phyloP scores from a whole-genome alignment of 2,329 filamentous ascomycete genomes.

The Lachnellula cervina region DNA sequence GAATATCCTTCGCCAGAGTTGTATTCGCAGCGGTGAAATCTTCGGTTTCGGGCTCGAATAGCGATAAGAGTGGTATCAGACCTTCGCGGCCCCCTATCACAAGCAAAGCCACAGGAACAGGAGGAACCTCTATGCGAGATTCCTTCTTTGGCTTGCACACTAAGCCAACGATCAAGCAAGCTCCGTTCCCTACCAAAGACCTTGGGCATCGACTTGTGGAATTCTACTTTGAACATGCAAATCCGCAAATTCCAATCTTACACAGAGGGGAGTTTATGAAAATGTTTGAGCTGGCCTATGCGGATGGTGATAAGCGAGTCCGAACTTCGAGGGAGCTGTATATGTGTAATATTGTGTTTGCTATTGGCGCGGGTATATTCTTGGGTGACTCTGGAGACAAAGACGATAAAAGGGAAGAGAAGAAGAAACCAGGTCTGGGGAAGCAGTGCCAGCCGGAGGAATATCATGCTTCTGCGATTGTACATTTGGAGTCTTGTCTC shows the following conservation, averaged over 20 bases:
- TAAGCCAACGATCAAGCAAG: conserved; percentile 79
- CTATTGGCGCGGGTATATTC: conserved; percentile 91
- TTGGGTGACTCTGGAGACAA: conserved; percentile 53
- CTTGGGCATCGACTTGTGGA: conserved; percentile 68
- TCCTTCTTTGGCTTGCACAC: conserved; percentile 97
- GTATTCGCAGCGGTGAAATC: conserved; percentile 90
- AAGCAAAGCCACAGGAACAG: conserved; percentile 32
- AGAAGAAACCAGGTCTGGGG: conserved; percentile 27
- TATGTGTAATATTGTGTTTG: conserved; percentile 93
- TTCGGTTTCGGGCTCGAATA: conserved; percentile 58
- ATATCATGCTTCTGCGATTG: conserved; percentile 91
- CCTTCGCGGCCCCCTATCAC: conserved; percentile 52
- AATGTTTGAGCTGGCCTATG: conserved; percentile 78
- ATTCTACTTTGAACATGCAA: conserved; percentile 93
- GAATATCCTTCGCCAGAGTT: conserved; percentile 89
- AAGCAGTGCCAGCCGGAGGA: conserved; percentile 77
- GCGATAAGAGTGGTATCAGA: conserved; percentile 59
- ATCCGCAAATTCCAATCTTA: conserved; percentile 90
- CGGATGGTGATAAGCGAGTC: conserved; percentile 54
- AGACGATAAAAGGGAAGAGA: conserved; percentile 19
- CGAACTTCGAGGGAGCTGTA: conserved; percentile 81
- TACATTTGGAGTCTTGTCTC: conserved; percentile 84
- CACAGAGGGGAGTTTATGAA: conserved; percentile 87
- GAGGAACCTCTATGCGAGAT: conserved; percentile 81
- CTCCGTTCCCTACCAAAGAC: conserved; percentile 74